Base-by-base conservation (phyloP, 2,329 filamentous ascomycete genomes). In the Xylariaceae sp. region DNA sequence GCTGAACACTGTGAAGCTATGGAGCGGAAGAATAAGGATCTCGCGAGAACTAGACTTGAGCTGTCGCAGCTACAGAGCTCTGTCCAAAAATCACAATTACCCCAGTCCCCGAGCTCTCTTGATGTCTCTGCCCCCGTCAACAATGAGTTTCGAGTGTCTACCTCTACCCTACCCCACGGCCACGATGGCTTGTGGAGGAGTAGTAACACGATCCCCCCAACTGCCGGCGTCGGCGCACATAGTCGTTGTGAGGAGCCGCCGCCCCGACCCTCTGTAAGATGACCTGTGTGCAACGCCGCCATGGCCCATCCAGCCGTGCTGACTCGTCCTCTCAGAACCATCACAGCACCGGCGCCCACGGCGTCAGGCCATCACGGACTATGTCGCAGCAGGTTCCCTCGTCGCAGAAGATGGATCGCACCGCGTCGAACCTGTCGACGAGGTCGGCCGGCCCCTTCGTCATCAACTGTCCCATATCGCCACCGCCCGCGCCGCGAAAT, bases 401-500 rank as follows among this genome's bases (percentile, higher is more conserved):
- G 7, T 52, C 57, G 1, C 55, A 59, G 19, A 52, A 54, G 40
- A 71, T 70, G 67, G 57, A 59, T 45, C 64, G 67, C 36, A 61
- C 56, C 34, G 51, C 54, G 11, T 70, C 67, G 24, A 63, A 56
- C 43, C 53, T 58, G 19, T 64, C 64, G 8, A 58, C 61, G 17
- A 53, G 48, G 31, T 54, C 58, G 18, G 59, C 51, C 24, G 52
- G 58, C 29, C 60, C 64, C 22, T 67, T 66, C 35, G 53, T 53
- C 38, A 50, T 43, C 45, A 55, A 50, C 21, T 50, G 51, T 29
- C 54, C 55, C 35, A 52, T 63, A 42, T 55, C 60, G 3, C 57
- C 59, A 19, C 56, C 55, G 25, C 45, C 53, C 14, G 46, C 45
- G 31, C 46, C 47, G 21, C 49, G 51, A 18, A 45, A 42, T 15